phyloP scores from a whole-genome alignment of 2,329 filamentous ascomycete species.

The Neofusicoccum laricinum region DNA sequence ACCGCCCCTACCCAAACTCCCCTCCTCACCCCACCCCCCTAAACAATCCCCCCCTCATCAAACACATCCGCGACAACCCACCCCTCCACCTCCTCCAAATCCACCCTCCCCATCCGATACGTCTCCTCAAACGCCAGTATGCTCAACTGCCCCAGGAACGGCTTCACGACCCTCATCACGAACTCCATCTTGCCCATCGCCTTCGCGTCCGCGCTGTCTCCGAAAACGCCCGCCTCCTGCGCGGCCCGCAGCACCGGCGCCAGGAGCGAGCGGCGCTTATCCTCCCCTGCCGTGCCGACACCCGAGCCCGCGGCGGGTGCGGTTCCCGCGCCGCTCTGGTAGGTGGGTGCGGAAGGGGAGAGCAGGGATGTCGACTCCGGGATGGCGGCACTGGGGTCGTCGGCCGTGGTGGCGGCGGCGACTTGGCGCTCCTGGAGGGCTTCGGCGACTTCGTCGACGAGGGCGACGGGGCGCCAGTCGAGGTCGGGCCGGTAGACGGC shows the following conservation, averaged over 20 bases:
- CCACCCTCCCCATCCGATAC: conserved; percentile 75
- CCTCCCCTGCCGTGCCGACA: conserved; percentile 16
- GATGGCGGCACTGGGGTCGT: conserved; percentile 25
- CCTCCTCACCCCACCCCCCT: neutral
- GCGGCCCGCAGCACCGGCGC: conserved; percentile 33
- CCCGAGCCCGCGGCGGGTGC: conserved; percentile 28
- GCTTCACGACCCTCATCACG: conserved; percentile 73
- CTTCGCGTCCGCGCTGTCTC: conserved; percentile 54
- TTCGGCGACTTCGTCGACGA: conserved; percentile 83
- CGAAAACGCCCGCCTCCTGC: conserved; percentile 24
- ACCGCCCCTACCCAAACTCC: too few relatives aligned
- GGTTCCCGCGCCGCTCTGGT: conserved; percentile 16
- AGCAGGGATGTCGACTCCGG: conserved; percentile 4
- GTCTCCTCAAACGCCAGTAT: conserved; percentile 92
- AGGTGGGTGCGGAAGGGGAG: neutral
- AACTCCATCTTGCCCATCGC: conserved; percentile 59
- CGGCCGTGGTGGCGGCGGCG: conserved; percentile 23
- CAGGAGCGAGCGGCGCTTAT: conserved; percentile 35
- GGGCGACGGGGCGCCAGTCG: conserved; percentile 65
- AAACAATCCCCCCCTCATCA: conserved; percentile 54
- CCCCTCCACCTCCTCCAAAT: conserved; percentile 62
- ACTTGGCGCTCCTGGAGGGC: conserved; percentile 54
- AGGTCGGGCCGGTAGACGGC: conserved; percentile 76
- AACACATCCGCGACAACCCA: conserved; percentile 72
- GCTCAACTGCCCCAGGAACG: conserved; percentile 88